These are phyloP conservation scores for Apophysomyces ossiformis DNA, from an alignment of 371 early-diverging fungal genomes.

Conservation along the genomic window DNA sequence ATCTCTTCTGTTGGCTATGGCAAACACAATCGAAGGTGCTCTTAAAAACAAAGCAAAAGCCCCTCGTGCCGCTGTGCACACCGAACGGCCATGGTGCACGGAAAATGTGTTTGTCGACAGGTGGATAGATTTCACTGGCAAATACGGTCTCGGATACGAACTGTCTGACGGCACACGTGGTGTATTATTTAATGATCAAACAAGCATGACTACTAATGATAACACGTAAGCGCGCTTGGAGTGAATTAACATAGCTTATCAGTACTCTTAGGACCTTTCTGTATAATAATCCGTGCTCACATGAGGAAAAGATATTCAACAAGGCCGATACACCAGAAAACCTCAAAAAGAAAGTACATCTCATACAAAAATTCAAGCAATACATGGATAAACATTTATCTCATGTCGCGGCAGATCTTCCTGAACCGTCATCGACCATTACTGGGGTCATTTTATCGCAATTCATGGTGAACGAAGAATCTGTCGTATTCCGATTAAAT, in stretches of 20 bases:
- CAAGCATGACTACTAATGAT: conserved; percentile 64
- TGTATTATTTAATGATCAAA: conserved; percentile 86
- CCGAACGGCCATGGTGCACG: conserved; percentile 15
- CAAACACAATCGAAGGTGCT: conserved; percentile 7
- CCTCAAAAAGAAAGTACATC: conserved; percentile 69
- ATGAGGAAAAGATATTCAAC: conserved; percentile 17
- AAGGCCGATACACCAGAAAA: conserved; percentile 50
- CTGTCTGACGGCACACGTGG: conserved; percentile 80
- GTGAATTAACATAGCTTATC: conserved; percentile 24
- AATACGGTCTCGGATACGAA: conserved; percentile 88
- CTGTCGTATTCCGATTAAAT: conserved; percentile 74
- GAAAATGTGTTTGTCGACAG: conserved; percentile 68
- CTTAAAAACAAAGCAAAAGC: conserved; percentile 5
- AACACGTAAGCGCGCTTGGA: conserved; percentile 50
- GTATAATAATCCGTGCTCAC: background rate
- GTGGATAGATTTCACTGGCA: conserved; percentile 80
- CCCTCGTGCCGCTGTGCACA: background rate
- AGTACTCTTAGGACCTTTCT: conserved; percentile 30
- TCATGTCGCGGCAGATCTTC: conserved; percentile 28
- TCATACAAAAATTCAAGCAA: conserved; percentile 64
- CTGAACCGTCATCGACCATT: conserved; percentile 12
- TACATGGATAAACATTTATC: conserved; percentile 71
- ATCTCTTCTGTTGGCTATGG: background rate
- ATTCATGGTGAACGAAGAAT: conserved; percentile 66
- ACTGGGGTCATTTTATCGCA: conserved; percentile 68